Conservation (phyloP, 2,329 filamentous ascomycete genomes). For the Helicocarpus griseus region DNA sequence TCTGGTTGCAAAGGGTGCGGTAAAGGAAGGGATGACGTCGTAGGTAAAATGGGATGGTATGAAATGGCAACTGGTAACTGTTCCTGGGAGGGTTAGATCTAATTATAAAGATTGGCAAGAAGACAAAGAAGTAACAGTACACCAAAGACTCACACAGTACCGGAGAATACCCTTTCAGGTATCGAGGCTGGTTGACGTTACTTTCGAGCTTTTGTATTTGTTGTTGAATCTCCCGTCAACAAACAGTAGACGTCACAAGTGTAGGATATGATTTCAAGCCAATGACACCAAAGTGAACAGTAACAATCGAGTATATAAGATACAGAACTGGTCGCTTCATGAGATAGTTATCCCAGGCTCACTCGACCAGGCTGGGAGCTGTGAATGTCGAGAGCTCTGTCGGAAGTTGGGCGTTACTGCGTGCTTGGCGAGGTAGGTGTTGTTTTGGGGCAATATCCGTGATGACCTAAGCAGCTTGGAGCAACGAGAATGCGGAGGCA, state of each 20-base stretch:
- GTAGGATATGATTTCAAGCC: neutral
- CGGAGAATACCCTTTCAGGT: neutral
- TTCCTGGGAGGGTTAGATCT: too few relatives aligned
- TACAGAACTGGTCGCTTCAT: neutral
- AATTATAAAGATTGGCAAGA: neutral
- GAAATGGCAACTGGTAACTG: neutral
- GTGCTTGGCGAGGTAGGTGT: neutral
- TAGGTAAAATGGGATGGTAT: neutral
- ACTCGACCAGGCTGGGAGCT: conserved; percentile 1
- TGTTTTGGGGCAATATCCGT: neutral
- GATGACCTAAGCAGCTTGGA: conserved; percentile 1
- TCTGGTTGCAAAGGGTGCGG: neutral
- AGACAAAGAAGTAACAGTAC: neutral
- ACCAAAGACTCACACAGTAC: neutral
- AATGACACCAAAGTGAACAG: neutral
- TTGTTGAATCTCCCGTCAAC: neutral
- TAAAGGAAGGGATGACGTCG: neutral
- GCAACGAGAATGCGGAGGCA: too few relatives aligned
- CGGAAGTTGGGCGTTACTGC: neutral
- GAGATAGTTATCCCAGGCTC: neutral
- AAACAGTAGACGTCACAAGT: neutral
- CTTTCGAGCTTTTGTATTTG: neutral
- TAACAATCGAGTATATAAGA: too few relatives aligned
- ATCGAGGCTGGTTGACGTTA: neutral
- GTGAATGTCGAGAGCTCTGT: neutral